phyloP scores from a whole-genome alignment of 768 basidiomycete species.

The Xerocomus spinulosus region DNA sequence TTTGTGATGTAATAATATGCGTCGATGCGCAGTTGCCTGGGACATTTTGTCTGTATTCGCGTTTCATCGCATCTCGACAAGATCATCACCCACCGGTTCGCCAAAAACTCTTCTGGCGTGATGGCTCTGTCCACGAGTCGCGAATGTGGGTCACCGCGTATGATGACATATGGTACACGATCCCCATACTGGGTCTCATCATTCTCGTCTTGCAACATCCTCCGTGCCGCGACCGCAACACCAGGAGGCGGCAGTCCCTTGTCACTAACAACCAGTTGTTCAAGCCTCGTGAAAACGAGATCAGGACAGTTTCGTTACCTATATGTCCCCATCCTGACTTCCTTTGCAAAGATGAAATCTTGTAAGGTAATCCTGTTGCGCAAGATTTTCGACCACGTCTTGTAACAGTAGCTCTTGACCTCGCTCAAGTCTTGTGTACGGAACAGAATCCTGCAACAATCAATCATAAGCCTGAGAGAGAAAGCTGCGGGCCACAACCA shows the following conservation, averaged over 20 bases:
- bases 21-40: conserved; percentile 72
- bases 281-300: too few relatives aligned
- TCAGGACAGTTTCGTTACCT: conserved; percentile 44
- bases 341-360: conserved; percentile 93
- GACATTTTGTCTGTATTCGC: not conserved
- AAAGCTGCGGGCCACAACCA: conserved; percentile 11
- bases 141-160: conserved; percentile 53
- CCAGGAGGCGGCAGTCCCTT: conserved; percentile 88
- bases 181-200: conserved; percentile 91
- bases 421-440: conserved; percentile 83
- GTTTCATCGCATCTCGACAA: not conserved
- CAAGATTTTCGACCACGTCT: conserved; percentile 79
- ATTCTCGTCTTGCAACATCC: conserved; percentile 67
- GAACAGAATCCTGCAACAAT: conserved; percentile 74
- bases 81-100: conserved; percentile 47
- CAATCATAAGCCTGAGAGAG: not conserved
- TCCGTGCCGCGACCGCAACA: conserved; percentile 76
- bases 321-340: conserved; percentile 90
- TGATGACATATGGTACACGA: conserved; percentile 87
- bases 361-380: conserved; percentile 79
- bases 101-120: conserved; percentile 65
- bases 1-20: conserved; percentile 82
- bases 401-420: conserved; percentile 84
- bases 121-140: conserved; percentile 73
- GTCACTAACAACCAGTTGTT: too few relatives aligned